A percentile compares a stretch with the other conserved stretches of the same genome.
phyloP scores from a whole-genome alignment of 2,329 filamentous ascomycete genomes.

The Ophiocordyceps polyrhachis-furcata region DNA sequence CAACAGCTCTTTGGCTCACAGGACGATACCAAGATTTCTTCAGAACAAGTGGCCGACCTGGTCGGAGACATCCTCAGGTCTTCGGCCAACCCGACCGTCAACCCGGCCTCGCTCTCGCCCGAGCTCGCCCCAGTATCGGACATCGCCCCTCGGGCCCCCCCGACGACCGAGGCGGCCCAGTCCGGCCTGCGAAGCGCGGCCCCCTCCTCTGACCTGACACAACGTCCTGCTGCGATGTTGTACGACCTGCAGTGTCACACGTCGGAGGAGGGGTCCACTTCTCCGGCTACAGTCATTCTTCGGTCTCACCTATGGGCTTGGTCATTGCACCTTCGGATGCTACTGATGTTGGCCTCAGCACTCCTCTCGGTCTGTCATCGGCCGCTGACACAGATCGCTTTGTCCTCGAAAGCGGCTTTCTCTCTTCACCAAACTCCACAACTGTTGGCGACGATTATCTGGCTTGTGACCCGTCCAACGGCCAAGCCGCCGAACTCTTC shows the following conservation, averaged over 20 bases:
- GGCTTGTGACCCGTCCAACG: conserved; percentile 37
- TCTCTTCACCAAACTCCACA: conserved; percentile 52
- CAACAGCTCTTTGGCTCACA: conserved; percentile 37
- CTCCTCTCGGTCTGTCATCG: conserved; percentile 50
- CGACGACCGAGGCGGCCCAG: conserved; percentile 6
- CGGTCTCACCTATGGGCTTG: conserved; percentile 21
- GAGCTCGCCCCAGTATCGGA: conserved; percentile 33
- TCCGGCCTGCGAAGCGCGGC: conserved; percentile 10
- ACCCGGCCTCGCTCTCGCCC: conserved; percentile 43
- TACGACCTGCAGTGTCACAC: conserved; percentile 99
- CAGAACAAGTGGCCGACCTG: conserved; percentile 14
- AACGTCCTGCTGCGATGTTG: conserved; percentile 99
- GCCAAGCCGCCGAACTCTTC: conserved; percentile 24
- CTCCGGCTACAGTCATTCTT: conserved; percentile 22
- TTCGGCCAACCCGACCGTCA: conserved; percentile 29
- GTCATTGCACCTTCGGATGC: conserved; percentile 36
- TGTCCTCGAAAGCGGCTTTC: conserved; percentile 58
- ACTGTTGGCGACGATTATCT: conserved; percentile 49
- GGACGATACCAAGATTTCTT: conserved; percentile 14
- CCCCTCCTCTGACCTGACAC: conserved; percentile 75
- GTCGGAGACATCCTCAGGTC: conserved; percentile 25
- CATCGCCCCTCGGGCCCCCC: conserved; percentile 2
- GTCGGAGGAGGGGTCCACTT: conserved; percentile 47
- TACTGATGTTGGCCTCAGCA: conserved; percentile 48
- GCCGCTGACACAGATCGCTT: conserved; percentile 54